Evolutionary conservation across 805 yeast genomes (phyloP).

Genomic region (Lipomyces yamadae): DNA sequence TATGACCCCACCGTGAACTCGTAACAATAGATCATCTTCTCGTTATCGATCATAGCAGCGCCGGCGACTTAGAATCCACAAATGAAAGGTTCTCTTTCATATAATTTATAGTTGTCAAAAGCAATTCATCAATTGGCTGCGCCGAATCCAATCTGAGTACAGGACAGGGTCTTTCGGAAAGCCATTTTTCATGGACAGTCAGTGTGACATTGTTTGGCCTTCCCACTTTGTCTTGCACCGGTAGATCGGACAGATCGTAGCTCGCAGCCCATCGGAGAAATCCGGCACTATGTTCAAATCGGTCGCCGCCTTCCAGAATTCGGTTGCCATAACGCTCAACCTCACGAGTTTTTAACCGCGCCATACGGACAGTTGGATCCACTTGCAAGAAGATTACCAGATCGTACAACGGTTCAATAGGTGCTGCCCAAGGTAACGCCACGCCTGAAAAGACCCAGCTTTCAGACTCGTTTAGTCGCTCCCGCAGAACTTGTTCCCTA

Average conservation of each 20-base stretch:
- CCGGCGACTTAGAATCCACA: no score
- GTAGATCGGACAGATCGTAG: background rate
- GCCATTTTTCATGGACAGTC: conserved; percentile 6
- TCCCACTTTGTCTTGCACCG: conserved; percentile 5
- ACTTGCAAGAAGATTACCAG: conserved; percentile 11
- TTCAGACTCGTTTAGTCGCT: background rate
- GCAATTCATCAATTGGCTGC: background rate
- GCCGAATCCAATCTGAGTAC: conserved; percentile 11
- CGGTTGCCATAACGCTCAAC: conserved; percentile 11
- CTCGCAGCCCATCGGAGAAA: conserved; percentile 9
- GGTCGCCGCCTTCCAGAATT: conserved; percentile 8
- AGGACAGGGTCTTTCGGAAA: conserved; percentile 7
- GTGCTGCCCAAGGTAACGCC: conserved; percentile 4
- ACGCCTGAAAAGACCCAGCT: conserved; percentile 8
- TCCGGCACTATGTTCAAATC: conserved; percentile 6
- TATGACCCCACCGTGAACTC: no score
- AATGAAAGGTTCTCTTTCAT: conserved; percentile 9
- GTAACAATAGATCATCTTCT: no score
- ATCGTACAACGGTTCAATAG: conserved; percentile 11
- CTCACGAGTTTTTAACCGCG: conserved; percentile 2
- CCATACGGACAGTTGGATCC: conserved; percentile 11
- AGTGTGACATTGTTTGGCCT: conserved; percentile 1
- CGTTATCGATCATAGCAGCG: no score
- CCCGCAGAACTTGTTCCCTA: conserved; percentile 10
- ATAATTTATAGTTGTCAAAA: conserved; percentile 1